Base-by-base conservation (phyloP, 2,329 filamentous ascomycete species). In the Hypoxylon rubiginosum region DNA sequence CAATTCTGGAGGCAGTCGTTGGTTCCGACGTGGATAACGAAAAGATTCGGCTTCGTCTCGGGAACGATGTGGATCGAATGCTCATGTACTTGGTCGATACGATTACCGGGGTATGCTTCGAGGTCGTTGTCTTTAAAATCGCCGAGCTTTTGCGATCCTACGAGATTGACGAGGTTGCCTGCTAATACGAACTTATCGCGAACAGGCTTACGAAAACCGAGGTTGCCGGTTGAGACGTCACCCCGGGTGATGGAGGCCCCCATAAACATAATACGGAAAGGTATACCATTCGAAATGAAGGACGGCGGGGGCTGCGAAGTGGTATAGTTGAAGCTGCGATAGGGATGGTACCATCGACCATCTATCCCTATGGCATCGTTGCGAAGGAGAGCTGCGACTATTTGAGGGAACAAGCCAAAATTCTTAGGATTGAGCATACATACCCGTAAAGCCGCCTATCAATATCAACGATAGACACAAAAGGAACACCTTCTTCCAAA, bases 1-100 rank as follows among this genome's bases (percentile, higher is more conserved):
- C 66, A 66, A n/a, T 66, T 53, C 58, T 74, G 73, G 24, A 72
- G 58, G 36, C 74, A 75, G 58, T 77, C 74, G 51, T 77, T 77
- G 17, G 74, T 73, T 3, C 75, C 75, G 13, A 72, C 71, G 49
- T 76, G 72, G n/a, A 77, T 58, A 11, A 74, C 51, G 43, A 76
- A 71, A 11, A 76, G 53, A 52, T 77, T 74, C 5, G 75, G 75
- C 48, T 65, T 67, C 39, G 67, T 63, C 2, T 57, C 10, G 1
- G 68, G 56, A n/a, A 74, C 67, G 32, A 69, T 71, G 2, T 51
- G 11, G 21, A 48, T 66, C 5, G 74, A 62, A 26, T 68, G 70
- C 13, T 62, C 53, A 36, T 70, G 62, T 9, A 76, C 71, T 48
- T 77, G 67, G 62, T 74, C 71, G 55, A 77, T 68, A 32, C 68